Conservation (phyloP, 2,329 filamentous ascomycete genomes). For the Neophaeococcomyces aloes region DNA sequence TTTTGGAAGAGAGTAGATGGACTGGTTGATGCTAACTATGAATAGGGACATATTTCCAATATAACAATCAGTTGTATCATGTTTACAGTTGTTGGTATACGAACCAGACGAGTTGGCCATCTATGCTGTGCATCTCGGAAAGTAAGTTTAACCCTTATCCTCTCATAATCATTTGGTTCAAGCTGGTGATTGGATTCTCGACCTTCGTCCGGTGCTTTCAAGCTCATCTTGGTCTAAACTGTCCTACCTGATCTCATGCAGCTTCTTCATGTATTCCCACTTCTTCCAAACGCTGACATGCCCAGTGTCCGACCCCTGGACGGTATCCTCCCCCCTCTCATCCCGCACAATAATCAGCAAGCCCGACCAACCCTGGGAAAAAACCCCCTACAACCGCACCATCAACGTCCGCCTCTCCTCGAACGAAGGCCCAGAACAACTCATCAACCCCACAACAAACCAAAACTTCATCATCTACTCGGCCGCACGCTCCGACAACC, state of each 20-base stretch:
- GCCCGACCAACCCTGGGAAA: conserved; percentile 41
- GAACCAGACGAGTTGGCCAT: conserved; percentile 39
- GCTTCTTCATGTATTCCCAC: background rate
- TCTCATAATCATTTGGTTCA: background rate
- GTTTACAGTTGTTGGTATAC: conserved; percentile 32
- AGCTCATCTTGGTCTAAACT: background rate
- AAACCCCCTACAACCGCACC: conserved; percentile 39
- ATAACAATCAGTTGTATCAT: conserved; percentile 32
- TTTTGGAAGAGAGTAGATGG: too few relatives aligned
- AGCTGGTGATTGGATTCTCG: background rate
- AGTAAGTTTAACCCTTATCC: conserved; percentile 5
- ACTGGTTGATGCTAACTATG: too few relatives aligned
- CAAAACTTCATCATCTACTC: conserved; percentile 42
- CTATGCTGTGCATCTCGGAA: conserved; percentile 44
- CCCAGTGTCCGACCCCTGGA: conserved; percentile 36
- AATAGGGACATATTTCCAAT: conserved; percentile 43
- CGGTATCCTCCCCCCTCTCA: conserved; percentile 35
- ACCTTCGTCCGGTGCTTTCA: background rate
- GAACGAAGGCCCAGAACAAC: conserved; percentile 43
- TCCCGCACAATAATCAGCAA: conserved; percentile 39
- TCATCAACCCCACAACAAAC: conserved; percentile 37
- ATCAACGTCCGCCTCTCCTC: conserved; percentile 31
- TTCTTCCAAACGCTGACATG: background rate
- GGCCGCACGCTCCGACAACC: conserved; percentile 41
- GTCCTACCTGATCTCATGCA: background rate